Evolutionary conservation across 2,329 filamentous ascomycete species (phyloP).

Genomic region (Myriosclerotinia duriaeana): DNA sequence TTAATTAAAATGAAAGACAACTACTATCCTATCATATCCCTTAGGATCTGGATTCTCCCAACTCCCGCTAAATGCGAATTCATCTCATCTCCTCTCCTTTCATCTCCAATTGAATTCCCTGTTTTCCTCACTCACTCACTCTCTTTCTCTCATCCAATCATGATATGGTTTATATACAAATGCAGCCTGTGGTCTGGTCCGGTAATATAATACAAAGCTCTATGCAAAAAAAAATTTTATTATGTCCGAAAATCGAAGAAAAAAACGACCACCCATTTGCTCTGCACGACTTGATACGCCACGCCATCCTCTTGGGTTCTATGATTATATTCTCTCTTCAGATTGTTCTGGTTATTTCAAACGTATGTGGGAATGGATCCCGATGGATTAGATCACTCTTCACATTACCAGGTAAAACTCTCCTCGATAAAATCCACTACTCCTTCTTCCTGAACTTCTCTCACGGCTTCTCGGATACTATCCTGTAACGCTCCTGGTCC

Average conservation of each 20-base stretch:
- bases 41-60: slow-evolving; percentile 1
- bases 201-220: slow-evolving; percentile 9
- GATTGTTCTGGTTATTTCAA: not conserved
- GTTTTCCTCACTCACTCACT: not conserved
- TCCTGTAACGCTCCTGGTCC: slow-evolving; percentile 74
- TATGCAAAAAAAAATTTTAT: not conserved
- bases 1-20: not conserved
- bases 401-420: slow-evolving; percentile 57
- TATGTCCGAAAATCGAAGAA: slow-evolving; percentile 5
- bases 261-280: not conserved
- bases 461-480: slow-evolving; percentile 69
- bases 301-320: not conserved
- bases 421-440: slow-evolving; percentile 77
- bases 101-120: not conserved
- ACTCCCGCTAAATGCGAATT: slow-evolving; percentile 12
- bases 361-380: not conserved
- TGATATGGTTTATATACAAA: slow-evolving; percentile 17
- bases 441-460: slow-evolving; percentile 58
- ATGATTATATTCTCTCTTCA: not conserved
- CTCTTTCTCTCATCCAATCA: slow-evolving; percentile 17
- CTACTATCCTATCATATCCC: not conserved
- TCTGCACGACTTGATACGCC: not conserved
- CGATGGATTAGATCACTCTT: not conserved
- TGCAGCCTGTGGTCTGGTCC: not conserved
- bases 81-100: not conserved